A percentile compares a stretch with the other conserved stretches of the same genome.
Evolutionary conservation across 108 stramenopile genomes (phyloP).

Genomic region (Stephanodiscus triporus): DNA sequence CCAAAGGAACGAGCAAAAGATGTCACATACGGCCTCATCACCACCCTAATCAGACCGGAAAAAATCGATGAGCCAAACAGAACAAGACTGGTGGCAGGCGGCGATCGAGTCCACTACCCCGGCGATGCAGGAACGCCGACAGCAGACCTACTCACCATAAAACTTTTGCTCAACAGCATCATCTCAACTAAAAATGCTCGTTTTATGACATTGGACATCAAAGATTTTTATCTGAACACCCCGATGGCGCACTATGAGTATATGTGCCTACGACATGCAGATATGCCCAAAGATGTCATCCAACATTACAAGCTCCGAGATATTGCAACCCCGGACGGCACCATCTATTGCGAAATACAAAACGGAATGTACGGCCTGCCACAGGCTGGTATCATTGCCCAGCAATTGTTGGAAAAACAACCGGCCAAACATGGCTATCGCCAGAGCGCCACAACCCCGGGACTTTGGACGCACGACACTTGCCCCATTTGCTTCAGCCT

Average conservation of each 20-base stretch:
- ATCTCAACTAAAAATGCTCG: not conserved
- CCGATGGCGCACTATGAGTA: not conserved
- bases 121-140: not conserved
- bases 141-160: not conserved
- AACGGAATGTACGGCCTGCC: slow-evolving; percentile 56
- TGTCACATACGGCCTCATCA: slow-evolving; percentile 1
- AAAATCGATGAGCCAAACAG: not conserved
- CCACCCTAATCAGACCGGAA: not conserved
- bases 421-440: slow-evolving; percentile 16
- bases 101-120: not conserved
- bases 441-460: not conserved
- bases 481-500: not conserved
- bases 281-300: too few relatives aligned
- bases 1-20: not conserved
- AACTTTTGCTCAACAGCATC: slow-evolving; percentile 1
- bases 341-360: not conserved
- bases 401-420: slow-evolving; percentile 28
- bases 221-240: not conserved
- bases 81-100: not conserved
- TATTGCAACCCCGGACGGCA: slow-evolving; percentile 6
- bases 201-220: not conserved
- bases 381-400: slow-evolving; percentile 45
- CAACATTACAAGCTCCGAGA: slow-evolving; percentile 32
- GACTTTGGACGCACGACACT: slow-evolving; percentile 7
- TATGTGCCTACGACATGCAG: not conserved